Evolutionary conservation across 805 yeast species (phyloP), one percentile per base, ranked within the genome.

Genomic region (Yamadazyma olivae): DNA sequence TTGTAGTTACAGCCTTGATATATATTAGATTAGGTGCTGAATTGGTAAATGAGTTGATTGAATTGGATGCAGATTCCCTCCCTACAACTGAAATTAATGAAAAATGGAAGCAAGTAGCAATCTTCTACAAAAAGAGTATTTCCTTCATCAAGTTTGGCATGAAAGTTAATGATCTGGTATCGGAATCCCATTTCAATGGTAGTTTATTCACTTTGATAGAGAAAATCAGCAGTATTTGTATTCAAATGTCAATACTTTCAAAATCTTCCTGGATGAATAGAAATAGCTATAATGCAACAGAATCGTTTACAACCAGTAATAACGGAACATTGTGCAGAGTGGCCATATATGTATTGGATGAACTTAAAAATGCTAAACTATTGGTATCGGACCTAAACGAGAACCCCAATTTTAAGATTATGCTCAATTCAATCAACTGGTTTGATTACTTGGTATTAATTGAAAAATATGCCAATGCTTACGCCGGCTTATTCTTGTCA

Each of bases 291-390:
- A 39, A 48, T 28, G 39, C 38, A 16, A 41, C 44, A 4, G 59
- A 55, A 40, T 32, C 50, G 2, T 46, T 56, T 30, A 42, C 40
- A 13, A 43, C 54, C 3, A 43, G 17, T 15, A 55, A 60, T 27
- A 61, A 67, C 43, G 69, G 74, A 2, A 64, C 68, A 1, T 48
- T 73, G n/a, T 56, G 72, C 10, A 51, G 75, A 38, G 71, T 73
- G 8, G 64, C 76, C 3, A 61, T 73, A 1, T 68, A 49, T 46
- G 49, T 67, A 4, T 43, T 59, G 28, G 59, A 62, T 39, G 71
- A 70, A 37, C 35, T 65, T 7, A 43, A 44, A 19, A 43, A 42
- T 3, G 51, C 59, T 14, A 48, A 49, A 37, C 47, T 36, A n/a
- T 19, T 64, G 6, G 20, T 56, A 3, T 17, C n/a, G 6, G 38